Conservation (phyloP, 2,329 filamentous ascomycete species). For the Aspergillus sp. region DNA sequence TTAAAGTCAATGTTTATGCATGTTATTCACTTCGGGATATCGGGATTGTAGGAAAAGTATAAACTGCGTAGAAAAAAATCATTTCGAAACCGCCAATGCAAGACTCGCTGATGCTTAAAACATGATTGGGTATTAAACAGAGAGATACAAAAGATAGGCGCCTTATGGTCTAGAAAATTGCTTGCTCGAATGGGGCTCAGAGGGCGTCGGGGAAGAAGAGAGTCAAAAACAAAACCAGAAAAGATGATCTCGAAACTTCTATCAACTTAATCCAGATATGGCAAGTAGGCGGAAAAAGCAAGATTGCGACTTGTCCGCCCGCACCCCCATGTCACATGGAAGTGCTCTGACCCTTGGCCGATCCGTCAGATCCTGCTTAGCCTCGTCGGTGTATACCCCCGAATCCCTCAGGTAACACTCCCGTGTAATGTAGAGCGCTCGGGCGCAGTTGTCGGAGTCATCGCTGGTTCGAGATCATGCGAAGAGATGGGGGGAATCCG, state of each 20-base stretch:
- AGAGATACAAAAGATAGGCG: not conserved
- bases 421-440: not conserved
- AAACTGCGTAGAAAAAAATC: not conserved
- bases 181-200: not conserved
- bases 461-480: not conserved
- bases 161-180: not conserved
- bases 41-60: not conserved
- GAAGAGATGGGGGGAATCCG: not conserved
- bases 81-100: not conserved
- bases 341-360: not conserved
- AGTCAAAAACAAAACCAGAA: not conserved
- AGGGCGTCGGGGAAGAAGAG: not conserved
- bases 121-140: conserved; percentile 6
- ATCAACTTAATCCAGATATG: not conserved
- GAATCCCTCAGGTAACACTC: too few relatives aligned
- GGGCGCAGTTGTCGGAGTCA: not conserved
- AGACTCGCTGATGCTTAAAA: conserved; percentile 1
- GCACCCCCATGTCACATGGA: conserved; percentile 1
- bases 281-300: not conserved
- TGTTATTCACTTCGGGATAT: not conserved
- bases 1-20: not conserved
- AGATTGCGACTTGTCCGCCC: not conserved
- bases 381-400: not conserved
- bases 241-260: not conserved
- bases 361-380: not conserved